Evolutionary conservation across 2,329 filamentous ascomycete genomes (phyloP).

Genomic region (Colletotrichum tropicale): DNA sequence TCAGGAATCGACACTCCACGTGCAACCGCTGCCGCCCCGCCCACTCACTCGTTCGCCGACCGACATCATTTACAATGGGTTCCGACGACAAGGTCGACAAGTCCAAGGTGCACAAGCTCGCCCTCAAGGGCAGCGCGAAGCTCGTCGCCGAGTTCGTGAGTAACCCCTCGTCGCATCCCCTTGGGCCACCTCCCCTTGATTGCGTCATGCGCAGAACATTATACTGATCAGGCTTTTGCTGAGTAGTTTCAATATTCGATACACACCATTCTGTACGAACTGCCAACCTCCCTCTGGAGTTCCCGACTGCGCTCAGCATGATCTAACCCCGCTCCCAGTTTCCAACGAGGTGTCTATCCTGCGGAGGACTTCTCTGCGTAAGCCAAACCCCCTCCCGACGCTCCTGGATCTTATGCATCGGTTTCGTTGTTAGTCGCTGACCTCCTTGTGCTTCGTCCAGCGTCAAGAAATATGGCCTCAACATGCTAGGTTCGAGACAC

Average conservation of each 20-base stretch:
- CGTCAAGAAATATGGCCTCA: conserved; percentile 99
- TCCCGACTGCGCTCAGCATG: background rate
- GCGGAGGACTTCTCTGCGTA: conserved; percentile 96
- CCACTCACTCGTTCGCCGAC: background rate
- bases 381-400: conserved; percentile 32
- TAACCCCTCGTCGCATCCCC: conserved; percentile 23
- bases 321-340: conserved; percentile 53
- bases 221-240: conserved; percentile 19
- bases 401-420: too few species aligned
- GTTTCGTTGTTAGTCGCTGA: background rate
- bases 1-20: background rate
- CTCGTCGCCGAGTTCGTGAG: conserved; percentile 94
- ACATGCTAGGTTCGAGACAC: conserved; percentile 77
- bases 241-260: conserved; percentile 93
- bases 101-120: conserved; percentile 93
- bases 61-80: background rate
- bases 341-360: conserved; percentile 85
- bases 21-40: background rate
- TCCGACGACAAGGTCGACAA: conserved; percentile 54
- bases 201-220: background rate
- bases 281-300: background rate
- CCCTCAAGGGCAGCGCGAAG: conserved; percentile 82
- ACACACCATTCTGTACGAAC: conserved; percentile 85
- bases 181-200: background rate
- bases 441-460: conserved; percentile 22